Percentiles rank a stretch among this genome's conserved stretches.
Evolutionary conservation across 306 rosid species (phyloP).

Genomic region (Pterocarpus santalinus): DNA sequence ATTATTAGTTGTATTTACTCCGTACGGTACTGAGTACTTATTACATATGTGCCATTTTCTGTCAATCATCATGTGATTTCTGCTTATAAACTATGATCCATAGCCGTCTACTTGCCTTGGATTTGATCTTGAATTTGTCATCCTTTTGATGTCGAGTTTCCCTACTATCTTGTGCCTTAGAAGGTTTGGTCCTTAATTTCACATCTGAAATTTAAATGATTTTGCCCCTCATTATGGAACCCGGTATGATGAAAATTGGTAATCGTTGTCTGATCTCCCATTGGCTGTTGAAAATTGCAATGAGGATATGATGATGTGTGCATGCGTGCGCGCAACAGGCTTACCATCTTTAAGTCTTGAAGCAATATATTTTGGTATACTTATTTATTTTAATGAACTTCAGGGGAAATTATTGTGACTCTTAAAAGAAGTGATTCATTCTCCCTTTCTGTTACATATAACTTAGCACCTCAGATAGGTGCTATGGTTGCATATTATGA

Average conservation of each 20-base stretch:
- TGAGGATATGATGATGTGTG: background rate
- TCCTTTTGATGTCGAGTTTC: background rate
- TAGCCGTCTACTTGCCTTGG: background rate
- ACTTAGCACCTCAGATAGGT: background rate
- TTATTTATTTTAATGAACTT: background rate
- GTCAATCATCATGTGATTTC: background rate
- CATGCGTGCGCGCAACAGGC: background rate
- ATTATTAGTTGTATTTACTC: background rate
- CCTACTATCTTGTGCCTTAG: background rate
- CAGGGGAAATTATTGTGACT: background rate
- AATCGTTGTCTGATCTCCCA: background rate
- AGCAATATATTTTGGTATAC: background rate
- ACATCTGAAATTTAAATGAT: background rate
- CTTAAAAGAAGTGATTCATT: background rate
- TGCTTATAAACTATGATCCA: background rate
- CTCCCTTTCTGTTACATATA: background rate
- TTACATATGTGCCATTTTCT: slow-evolving; percentile 4
- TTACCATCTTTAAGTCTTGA: background rate
- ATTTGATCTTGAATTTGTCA: background rate
- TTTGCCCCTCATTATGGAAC: background rate
- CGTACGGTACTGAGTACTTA: background rate
- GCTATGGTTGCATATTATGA: slow-evolving; percentile 24
- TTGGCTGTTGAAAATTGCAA: background rate
- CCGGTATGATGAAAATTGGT: background rate
- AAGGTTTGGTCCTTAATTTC: background rate